Percentiles rank a stretch among this genome's conserved stretches.
Evolutionary conservation across 768 basidiomycete genomes (phyloP).

Genomic region (Collybia nuda): DNA sequence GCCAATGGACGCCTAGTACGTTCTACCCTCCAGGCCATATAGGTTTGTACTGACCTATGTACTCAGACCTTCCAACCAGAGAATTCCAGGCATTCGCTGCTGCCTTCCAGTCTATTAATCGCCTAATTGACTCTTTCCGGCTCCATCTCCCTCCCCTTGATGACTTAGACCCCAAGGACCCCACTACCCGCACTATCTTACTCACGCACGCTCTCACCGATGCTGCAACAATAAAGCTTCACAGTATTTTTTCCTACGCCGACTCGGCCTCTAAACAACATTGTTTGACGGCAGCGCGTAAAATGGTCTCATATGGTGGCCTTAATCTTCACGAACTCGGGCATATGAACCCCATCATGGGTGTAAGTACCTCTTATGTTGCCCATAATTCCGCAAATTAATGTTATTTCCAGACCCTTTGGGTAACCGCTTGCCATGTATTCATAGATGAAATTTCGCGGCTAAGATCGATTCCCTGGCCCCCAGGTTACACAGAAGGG

Average conservation of each 20-base stretch:
- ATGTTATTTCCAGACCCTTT: slow-evolving; percentile 36
- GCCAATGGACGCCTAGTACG: slow-evolving; percentile 44
- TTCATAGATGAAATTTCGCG: slow-evolving; percentile 47
- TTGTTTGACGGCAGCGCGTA: slow-evolving; percentile 42
- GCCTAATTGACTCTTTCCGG: slow-evolving; percentile 43
- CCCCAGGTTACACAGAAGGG: slow-evolving; percentile 18
- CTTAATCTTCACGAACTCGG: slow-evolving; percentile 37
- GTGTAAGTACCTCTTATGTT: slow-evolving; percentile 34
- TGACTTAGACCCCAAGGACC: slow-evolving; percentile 29
- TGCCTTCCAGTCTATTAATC: slow-evolving; percentile 45
- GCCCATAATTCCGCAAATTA: slow-evolving; percentile 8
- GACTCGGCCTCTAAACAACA: slow-evolving; percentile 40
- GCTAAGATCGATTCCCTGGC: slow-evolving; percentile 35
- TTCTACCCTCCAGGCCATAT: slow-evolving; percentile 4
- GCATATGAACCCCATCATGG: slow-evolving; percentile 48
- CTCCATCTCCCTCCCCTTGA: slow-evolving; percentile 30
- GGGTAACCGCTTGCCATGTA: slow-evolving; percentile 45
- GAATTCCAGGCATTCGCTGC: slow-evolving; percentile 42
- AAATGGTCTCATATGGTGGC: slow-evolving; percentile 39
- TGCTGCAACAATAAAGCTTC: slow-evolving; percentile 52
- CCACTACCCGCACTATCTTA: slow-evolving; percentile 34
- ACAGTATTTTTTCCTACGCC: slow-evolving; percentile 44
- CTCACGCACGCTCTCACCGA: slow-evolving; percentile 49
- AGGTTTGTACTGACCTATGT: slow-evolving; percentile 1
- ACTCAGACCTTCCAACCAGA: slow-evolving; percentile 37